Base-by-base conservation (phyloP, 2,329 filamentous ascomycete species). In the Stylonectria norvegica region DNA sequence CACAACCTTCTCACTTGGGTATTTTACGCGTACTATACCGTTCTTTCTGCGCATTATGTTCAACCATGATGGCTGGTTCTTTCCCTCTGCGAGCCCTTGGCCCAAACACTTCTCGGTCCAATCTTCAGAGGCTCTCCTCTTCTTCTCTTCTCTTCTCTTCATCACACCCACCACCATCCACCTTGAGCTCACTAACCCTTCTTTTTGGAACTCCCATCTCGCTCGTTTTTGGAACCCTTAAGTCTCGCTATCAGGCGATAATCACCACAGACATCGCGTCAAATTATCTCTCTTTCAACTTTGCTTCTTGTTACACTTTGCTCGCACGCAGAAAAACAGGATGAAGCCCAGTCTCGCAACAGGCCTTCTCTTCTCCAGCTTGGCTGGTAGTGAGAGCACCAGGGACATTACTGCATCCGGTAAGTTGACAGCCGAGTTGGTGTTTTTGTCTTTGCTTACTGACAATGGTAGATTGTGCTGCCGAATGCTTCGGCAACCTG, bases 161-260 rank as follows among this genome's bases (percentile, higher is more conserved):
- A 42, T 39, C 47, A 42, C n/a, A 47, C 49, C 48, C 34, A 32
- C 42, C 45, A 23, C 42, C 50, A n/a, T n/a, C 44, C 43, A 48
- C 47, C 46, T 48, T 36, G 36, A 55, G 43, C 49, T 45, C 52
- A 48, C 19, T 48, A 53, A 47, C 50, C 47, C 49, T 41, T 36
- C 27, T 49, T 55, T 46, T 54, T 48, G 52, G 46, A 56, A 45
- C 39, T 36, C 38, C n/a, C 27, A 49, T 52, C 48, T 47, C 42
- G 28, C 49, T 50, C 59, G 36, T 58, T 61, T 61, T 66, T 63
- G 59, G 60, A 60, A 53, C 50, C 38, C 43, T 25, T 36, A 40
- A 30, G 36, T 42, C 17, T 61, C 59, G 59, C 58, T 56, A 50
- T 53, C 53, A 49, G 60, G 59, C 58, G 53, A 61, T 61, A 58